These are phyloP conservation scores for Elaeis guineensis DNA, from an alignment of 176 grass and related monocot species.

Conservation along the genomic window DNA sequence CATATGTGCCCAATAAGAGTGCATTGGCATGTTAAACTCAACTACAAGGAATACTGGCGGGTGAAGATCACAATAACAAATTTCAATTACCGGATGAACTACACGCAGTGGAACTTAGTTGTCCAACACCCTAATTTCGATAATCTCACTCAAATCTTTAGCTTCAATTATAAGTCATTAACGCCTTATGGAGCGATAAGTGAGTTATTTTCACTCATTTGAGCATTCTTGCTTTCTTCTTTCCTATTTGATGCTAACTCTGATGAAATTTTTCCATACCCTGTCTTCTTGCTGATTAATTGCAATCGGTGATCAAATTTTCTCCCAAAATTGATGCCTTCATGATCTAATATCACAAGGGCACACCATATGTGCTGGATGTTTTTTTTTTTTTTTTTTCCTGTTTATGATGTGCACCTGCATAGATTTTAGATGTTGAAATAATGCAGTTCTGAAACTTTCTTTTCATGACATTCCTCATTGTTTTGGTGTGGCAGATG, in stretches of 20 bases:
- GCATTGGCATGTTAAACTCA: slow-evolving; percentile 20
- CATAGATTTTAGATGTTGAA: too few relatives aligned
- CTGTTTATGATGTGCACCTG: too few relatives aligned
- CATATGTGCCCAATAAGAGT: slow-evolving; percentile 23
- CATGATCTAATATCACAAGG: not conserved
- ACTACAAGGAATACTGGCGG: slow-evolving; percentile 21
- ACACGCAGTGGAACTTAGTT: slow-evolving; percentile 19
- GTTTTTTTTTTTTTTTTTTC: too few relatives aligned
- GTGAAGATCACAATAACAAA: slow-evolving; percentile 16
- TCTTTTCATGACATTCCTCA: too few relatives aligned
- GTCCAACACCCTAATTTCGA: slow-evolving; percentile 12
- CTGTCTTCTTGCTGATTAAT: too few relatives aligned
- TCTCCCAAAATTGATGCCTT: not conserved
- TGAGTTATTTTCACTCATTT: not conserved
- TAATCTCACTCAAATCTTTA: slow-evolving; percentile 12
- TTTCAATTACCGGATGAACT: slow-evolving; percentile 23
- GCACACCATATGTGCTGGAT: not conserved
- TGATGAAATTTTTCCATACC: too few relatives aligned
- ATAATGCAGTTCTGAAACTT: too few relatives aligned
- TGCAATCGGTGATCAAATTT: not conserved
- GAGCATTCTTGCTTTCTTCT: not conserved
- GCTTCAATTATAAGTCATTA: slow-evolving; percentile 16
- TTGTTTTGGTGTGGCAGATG: slow-evolving; percentile 3
- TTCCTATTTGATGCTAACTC: too few relatives aligned
- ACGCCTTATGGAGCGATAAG: slow-evolving; percentile 14